Percentiles rank a stretch among this genome's conserved stretches.
Conservation (phyloP, 2,329 filamentous ascomycete species). For the Phaeosphaeriaceae sp. region DNA sequence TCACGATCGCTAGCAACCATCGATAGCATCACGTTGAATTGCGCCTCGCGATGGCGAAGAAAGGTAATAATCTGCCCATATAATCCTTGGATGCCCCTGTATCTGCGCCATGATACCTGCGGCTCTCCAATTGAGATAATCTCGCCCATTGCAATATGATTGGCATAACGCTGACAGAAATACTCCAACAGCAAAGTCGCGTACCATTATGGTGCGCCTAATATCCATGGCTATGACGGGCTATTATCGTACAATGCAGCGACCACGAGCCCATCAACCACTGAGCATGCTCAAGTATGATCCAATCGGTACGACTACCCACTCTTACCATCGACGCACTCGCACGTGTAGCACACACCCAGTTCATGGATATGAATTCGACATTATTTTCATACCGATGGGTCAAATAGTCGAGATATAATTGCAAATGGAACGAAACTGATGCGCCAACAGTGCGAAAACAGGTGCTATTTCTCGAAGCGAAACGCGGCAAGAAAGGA, state of each 20-base stretch:
- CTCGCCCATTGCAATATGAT: not conserved
- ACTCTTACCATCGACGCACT: not conserved
- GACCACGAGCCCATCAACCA: slow-evolving; percentile 79
- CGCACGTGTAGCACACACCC: not conserved
- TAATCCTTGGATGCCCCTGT: not conserved
- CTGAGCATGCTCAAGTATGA: slow-evolving; percentile 99
- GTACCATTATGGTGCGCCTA: slow-evolving; percentile 90
- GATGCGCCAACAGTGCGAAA: slow-evolving; percentile 75
- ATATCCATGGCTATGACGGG: slow-evolving; percentile 99
- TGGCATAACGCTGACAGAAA: slow-evolving; percentile 21
- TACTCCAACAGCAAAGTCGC: slow-evolving; percentile 75
- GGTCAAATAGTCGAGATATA: too few relatives aligned
- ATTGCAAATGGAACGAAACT: not conserved
- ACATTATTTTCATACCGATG: too few relatives aligned
- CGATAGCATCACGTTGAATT: slow-evolving; percentile 13
- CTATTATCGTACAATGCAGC: slow-evolving; percentile 90
- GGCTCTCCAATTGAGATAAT: not conserved
- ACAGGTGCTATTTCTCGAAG: slow-evolving; percentile 94
- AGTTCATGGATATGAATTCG: not conserved
- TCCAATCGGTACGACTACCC: slow-evolving; percentile 74
- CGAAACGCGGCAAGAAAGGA: slow-evolving; percentile 75
- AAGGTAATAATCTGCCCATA: slow-evolving; percentile 29
- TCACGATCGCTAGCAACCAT: slow-evolving; percentile 16
- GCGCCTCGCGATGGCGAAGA: slow-evolving; percentile 42
- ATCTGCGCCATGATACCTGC: not conserved